Evolutionary conservation across 805 yeast genomes (phyloP).

Genomic region (Candida pini): DNA sequence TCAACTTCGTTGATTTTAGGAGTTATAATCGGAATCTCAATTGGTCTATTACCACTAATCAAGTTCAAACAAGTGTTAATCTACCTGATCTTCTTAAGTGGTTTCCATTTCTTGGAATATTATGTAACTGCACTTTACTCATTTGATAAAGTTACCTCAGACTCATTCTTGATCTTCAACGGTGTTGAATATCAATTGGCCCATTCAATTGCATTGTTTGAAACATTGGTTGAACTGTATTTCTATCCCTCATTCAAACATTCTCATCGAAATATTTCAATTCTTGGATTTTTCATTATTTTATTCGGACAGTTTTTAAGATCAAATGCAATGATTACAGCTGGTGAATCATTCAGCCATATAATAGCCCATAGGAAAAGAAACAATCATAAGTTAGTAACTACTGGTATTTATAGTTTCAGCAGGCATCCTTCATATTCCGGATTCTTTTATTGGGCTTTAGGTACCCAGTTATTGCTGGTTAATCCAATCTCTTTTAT

Average conservation of each 20-base stretch:
- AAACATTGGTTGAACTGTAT: conserved; percentile 38
- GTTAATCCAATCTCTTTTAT: conserved; percentile 57
- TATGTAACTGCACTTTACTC: conserved; percentile 74
- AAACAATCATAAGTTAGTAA: conserved; percentile 60
- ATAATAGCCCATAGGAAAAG: conserved; percentile 50
- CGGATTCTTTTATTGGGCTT: conserved; percentile 91
- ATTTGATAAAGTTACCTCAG: conserved; percentile 55
- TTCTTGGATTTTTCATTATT: conserved; percentile 43
- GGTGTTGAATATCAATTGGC: conserved; percentile 56
- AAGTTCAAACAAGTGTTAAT: conserved; percentile 29
- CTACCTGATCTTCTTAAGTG: conserved; percentile 47
- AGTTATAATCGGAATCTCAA: conserved; percentile 32
- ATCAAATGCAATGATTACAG: conserved; percentile 79
- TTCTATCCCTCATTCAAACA: conserved; percentile 35
- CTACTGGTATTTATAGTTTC: conserved; percentile 60
- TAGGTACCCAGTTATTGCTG: conserved; percentile 74
- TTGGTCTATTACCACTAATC: conserved; percentile 25
- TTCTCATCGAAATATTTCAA: conserved; percentile 9
- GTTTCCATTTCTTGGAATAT: conserved; percentile 82
- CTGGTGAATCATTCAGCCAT: conserved; percentile 84
- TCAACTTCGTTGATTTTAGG: conserved; percentile 43
- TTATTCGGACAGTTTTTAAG: conserved; percentile 63
- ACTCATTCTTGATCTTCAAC: conserved; percentile 64
- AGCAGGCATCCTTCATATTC: conserved; percentile 87
- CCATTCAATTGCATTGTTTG: conserved; percentile 48